Evolutionary conservation across 306 rosid genomes (phyloP).

Genomic region (Argentina anserina): DNA sequence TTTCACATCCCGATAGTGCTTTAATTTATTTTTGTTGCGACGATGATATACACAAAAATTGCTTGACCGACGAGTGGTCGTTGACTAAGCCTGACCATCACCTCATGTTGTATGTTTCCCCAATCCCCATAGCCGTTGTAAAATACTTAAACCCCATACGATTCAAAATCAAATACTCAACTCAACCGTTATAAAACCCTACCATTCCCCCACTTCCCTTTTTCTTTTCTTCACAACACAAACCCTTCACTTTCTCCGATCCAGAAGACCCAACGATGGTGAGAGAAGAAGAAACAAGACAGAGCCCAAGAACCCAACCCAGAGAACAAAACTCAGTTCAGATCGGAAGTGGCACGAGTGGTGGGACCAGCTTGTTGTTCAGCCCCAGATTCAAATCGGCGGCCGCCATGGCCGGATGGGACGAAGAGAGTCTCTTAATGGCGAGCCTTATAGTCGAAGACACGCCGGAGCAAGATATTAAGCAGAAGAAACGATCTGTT

Average conservation of each 20-base stretch:
- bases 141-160: neutral
- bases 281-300: conserved; percentile 33
- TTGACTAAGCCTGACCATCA: too few species aligned
- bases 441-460: conserved; percentile 82
- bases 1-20: too few species aligned
- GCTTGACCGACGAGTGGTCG: too few species aligned
- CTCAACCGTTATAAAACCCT: conserved; percentile 38
- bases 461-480: conserved; percentile 64
- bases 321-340: conserved; percentile 19
- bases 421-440: conserved; percentile 66
- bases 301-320: conserved; percentile 21
- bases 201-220: neutral
- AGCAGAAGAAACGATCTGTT: conserved; percentile 45
- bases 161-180: conserved; percentile 26
- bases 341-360: conserved; percentile 24
- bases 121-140: conserved; percentile 61
- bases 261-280: conserved; percentile 35
- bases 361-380: conserved; percentile 20
- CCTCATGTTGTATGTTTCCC: too few species aligned
- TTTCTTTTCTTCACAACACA: neutral
- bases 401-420: conserved; percentile 98
- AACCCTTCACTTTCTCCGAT: neutral
- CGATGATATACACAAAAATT: too few species aligned
- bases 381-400: conserved; percentile 86
- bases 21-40: too few species aligned